These are phyloP conservation scores for Hydnomerulius pinastri DNA, from an alignment of 768 basidiomycete genomes.

Conservation along the genomic window DNA sequence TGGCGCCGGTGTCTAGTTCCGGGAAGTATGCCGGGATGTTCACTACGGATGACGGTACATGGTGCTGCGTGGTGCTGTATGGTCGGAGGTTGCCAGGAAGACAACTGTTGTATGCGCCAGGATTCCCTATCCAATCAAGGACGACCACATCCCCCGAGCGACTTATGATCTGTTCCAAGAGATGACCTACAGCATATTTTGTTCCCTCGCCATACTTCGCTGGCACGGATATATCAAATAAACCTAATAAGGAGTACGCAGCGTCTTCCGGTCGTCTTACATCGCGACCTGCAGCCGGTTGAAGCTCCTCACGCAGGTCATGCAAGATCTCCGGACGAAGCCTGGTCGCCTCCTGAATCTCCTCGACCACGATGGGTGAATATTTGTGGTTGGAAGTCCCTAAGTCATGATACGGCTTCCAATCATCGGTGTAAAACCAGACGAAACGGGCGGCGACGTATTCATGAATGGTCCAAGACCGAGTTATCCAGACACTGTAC, in stretches of 20 bases:
- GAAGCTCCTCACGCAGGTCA: conserved; percentile 14
- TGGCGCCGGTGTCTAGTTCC: neutral
- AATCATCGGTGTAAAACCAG: conserved; percentile 17
- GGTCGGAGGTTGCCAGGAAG: conserved; percentile 17
- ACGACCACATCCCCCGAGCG: conserved; percentile 10
- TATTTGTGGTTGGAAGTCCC: conserved; percentile 5
- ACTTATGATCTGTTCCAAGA: conserved; percentile 15
- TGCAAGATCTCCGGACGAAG: neutral
- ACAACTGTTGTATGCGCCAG: conserved; percentile 21
- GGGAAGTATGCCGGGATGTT: neutral
- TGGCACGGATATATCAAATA: conserved; percentile 8
- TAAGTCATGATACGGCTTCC: conserved; percentile 13
- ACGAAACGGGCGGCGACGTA: conserved; percentile 11
- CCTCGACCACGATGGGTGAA: conserved; percentile 11
- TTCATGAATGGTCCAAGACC: conserved; percentile 11
- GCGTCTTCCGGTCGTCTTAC: conserved; percentile 10
- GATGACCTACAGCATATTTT: conserved; percentile 18
- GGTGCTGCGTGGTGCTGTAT: conserved; percentile 2
- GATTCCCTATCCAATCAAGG: conserved; percentile 18
- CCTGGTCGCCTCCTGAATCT: neutral
- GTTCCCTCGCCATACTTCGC: conserved; percentile 15
- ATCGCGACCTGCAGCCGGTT: conserved; percentile 7
- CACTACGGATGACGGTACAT: neutral
- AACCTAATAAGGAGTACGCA: conserved; percentile 15
- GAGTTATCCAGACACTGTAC: conserved; percentile 16